Percentiles rank a stretch among this genome's conserved stretches.
phyloP scores from a whole-genome alignment of 768 basidiomycete genomes.

The Termitomyces eurrhizus region DNA sequence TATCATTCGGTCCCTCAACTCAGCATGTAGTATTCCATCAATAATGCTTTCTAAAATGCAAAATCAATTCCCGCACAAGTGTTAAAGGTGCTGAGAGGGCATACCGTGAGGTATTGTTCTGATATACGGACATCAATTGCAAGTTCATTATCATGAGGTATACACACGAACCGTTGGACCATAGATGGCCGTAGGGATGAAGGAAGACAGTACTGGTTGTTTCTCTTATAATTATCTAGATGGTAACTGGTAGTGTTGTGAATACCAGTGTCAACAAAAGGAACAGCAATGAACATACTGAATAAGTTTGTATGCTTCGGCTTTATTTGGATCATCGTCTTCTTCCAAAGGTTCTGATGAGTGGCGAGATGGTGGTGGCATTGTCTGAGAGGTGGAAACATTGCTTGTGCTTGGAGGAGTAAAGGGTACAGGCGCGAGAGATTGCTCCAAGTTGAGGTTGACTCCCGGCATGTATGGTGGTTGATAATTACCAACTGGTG shows the following conservation, averaged over 20 bases:
- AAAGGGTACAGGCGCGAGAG: conserved; percentile 49
- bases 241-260: conserved; percentile 60
- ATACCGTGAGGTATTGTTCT: conserved; percentile 84
- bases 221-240: conserved; percentile 84
- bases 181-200: conserved; percentile 83
- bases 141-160: not conserved
- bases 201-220: conserved; percentile 84
- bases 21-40: conserved; percentile 85
- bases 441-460: conserved; percentile 53
- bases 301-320: conserved; percentile 80
- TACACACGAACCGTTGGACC: conserved; percentile 67
- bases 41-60: conserved; percentile 73
- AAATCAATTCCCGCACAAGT: conserved; percentile 8
- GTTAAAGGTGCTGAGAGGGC: conserved; percentile 15
- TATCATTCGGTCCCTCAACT: conserved; percentile 89
- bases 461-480: conserved; percentile 53
- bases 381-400: conserved; percentile 30
- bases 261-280: not conserved
- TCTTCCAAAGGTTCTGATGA: conserved; percentile 49
- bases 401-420: conserved; percentile 26
- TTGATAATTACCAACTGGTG: conserved; percentile 37
- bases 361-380: conserved; percentile 24
- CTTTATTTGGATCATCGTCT: conserved; percentile 67
- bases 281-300: conserved; percentile 42
- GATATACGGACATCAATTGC: conserved; percentile 8